Base-by-base conservation (phyloP, 148 eudicot species). In the Persicaria tinctoria region DNA sequence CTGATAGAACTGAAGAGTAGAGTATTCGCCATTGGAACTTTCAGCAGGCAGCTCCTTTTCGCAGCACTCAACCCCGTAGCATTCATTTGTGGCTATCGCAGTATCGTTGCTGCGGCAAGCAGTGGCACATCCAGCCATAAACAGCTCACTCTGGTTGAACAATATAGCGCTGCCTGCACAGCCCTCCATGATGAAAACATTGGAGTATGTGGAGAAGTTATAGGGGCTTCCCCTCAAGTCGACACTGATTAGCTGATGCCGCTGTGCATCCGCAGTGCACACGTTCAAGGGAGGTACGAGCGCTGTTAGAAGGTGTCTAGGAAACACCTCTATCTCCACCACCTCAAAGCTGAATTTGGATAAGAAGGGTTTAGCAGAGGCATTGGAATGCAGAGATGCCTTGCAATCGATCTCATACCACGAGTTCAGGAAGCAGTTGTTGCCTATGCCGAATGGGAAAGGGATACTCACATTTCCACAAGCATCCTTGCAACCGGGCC, bases 11-110 rank as follows among this genome's bases (percentile, higher is more conserved):
- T 44, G 54, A 47, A 75, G 73, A 68, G 4, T 6, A 51, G 54
- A 51, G 41, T 32, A 32, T 32, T 32, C 41, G 3, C 27, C 9
- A 53, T 23, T 27, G 80, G 7, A 9, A 71, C 10, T 1, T 2
- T 51, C 54, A 12, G 14, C 4, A 1, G 55, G n/a, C 14, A 51
- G 0, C 55, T 13, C 14, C 13, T 86, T 79, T 55, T 73, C 78
- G 79, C 88, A 85, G 59, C 88, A 85, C 48, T 78, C 77, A 51
- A 62, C 80, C 23, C 88, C 88, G 72, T 32, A 60, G 74, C 86
- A 83, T 13, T 51, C 11, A 11, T 38, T 78, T 32, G 8, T 51
- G 59, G 46, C 20, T 1, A 53, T 13, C 9, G 9, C 51, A 13
- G 16, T 45, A 60, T 73, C 74, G 46, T 74, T 27, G 18, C 48